phyloP scores from a whole-genome alignment of 2,329 filamentous ascomycete species.

The Thermochaetoides dissita region DNA sequence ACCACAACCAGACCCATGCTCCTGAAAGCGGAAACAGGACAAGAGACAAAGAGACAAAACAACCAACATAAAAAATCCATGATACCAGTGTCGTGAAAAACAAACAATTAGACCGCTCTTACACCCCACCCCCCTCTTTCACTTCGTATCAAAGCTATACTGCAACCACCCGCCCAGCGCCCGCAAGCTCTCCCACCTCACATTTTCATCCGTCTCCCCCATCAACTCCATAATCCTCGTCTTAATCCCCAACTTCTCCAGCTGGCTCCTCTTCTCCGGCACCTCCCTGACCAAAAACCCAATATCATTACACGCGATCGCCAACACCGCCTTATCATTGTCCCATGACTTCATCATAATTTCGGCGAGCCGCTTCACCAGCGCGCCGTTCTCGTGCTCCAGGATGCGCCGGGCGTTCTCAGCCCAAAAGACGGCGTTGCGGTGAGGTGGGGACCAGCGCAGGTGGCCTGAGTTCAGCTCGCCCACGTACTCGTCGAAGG shows the following conservation, averaged over 20 bases:
- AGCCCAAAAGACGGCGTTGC: slow-evolving; percentile 75
- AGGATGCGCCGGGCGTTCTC: slow-evolving; percentile 82
- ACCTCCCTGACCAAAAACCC: slow-evolving; percentile 80
- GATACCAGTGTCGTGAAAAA: background rate
- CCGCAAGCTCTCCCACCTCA: slow-evolving; percentile 83
- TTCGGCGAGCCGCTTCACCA: slow-evolving; percentile 69
- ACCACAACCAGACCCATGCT: no score
- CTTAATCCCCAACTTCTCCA: slow-evolving; percentile 79
- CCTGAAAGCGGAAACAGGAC: no score
- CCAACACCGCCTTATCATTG: slow-evolving; percentile 77
- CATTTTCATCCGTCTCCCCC: slow-evolving; percentile 74
- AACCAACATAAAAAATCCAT: background rate
- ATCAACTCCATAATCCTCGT: slow-evolving; percentile 84
- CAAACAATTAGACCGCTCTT: background rate
- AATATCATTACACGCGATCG: slow-evolving; percentile 86
- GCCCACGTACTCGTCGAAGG: slow-evolving; percentile 78
- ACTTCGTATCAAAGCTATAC: slow-evolving; percentile 43
- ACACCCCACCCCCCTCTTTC: background rate
- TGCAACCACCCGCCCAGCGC: slow-evolving; percentile 58
- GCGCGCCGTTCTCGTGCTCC: slow-evolving; percentile 64
- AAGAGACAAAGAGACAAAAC: background rate
- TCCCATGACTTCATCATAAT: slow-evolving; percentile 62
- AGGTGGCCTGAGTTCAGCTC: slow-evolving; percentile 78
- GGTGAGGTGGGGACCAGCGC: slow-evolving; percentile 84
- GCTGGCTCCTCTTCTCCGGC: slow-evolving; percentile 63